Evolutionary conservation across 2,329 filamentous ascomycete genomes (phyloP).

Genomic region (Neonectria ditissima): DNA sequence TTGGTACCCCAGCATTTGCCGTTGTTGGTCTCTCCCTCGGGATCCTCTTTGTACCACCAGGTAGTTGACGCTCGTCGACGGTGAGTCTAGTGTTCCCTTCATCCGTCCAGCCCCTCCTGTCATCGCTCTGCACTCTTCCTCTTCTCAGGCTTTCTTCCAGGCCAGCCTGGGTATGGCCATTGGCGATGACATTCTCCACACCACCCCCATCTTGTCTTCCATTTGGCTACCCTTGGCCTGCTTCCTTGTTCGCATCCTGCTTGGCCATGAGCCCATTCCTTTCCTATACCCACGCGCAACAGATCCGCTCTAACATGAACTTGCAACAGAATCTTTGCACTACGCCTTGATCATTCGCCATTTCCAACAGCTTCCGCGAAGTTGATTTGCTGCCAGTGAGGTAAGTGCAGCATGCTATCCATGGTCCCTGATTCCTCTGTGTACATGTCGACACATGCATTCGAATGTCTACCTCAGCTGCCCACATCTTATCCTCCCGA

Average conservation of each 20-base stretch:
- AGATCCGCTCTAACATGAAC: slow-evolving; percentile 2
- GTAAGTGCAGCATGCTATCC: slow-evolving; percentile 39
- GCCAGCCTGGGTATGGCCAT: background rate
- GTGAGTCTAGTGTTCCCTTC: slow-evolving; percentile 35
- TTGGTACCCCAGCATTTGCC: slow-evolving; percentile 63
- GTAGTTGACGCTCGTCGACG: slow-evolving; percentile 46
- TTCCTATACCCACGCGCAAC: background rate
- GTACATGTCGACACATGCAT: background rate
- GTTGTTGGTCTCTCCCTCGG: slow-evolving; percentile 47
- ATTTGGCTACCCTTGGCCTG: background rate
- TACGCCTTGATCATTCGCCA: slow-evolving; percentile 46
- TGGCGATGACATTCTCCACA: background rate
- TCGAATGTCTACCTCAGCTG: background rate
- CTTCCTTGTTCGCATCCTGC: background rate
- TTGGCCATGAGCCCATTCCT: background rate
- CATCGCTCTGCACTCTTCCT: background rate
- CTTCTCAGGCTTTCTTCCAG: background rate
- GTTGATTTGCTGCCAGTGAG: slow-evolving; percentile 50
- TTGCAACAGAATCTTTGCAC: slow-evolving; percentile 45
- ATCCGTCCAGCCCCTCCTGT: background rate
- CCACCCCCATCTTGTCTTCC: background rate
- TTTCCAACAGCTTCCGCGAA: slow-evolving; percentile 46
- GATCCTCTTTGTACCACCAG: slow-evolving; percentile 46
- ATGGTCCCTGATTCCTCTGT: background rate
- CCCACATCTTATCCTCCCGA: background rate